phyloP scores from a whole-genome alignment of 345 rosid species.

The Trapa bicornis region DNA sequence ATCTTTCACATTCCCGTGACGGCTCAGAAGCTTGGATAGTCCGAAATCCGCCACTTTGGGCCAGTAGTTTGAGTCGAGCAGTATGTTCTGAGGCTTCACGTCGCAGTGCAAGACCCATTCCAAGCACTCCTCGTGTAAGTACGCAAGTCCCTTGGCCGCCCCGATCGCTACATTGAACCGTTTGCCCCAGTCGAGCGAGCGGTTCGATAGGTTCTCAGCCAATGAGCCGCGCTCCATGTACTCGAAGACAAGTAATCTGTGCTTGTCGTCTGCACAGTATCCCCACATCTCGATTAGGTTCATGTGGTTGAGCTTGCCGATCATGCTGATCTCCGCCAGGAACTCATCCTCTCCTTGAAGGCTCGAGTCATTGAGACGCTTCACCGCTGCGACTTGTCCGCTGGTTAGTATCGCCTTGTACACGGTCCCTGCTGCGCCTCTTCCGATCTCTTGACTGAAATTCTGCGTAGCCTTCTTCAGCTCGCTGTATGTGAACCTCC shows the following conservation, averaged over 20 bases:
- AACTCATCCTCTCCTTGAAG: constrained; percentile 16
- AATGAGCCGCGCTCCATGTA: constrained; percentile 15
- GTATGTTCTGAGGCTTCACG: constrained; percentile 21
- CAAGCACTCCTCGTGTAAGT: constrained; percentile 31
- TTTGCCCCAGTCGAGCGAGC: constrained; percentile 9
- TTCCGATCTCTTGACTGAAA: constrained; percentile 13
- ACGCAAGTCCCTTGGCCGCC: constrained; percentile 25
- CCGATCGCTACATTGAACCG: constrained; percentile 14
- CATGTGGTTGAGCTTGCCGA: constrained; percentile 22
- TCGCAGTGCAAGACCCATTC: constrained; percentile 26
- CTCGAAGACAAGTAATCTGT: constrained; percentile 15
- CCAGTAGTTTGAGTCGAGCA: constrained; percentile 8
- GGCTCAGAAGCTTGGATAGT: constrained; percentile 8
- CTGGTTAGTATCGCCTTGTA: constrained; percentile 6
- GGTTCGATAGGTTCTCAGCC: constrained; percentile 1
- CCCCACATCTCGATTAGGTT: constrained; percentile 19
- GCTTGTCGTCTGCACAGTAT: constrained; percentile 15
- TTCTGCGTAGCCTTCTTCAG: constrained; percentile 8
- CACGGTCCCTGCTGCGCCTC: constrained; percentile 18
- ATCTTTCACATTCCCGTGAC: not conserved
- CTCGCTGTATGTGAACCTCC: constrained; percentile 12
- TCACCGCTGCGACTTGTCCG: constrained; percentile 11
- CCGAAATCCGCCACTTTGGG: constrained; percentile 21
- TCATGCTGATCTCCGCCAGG: constrained; percentile 19
- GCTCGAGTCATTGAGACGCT: constrained; percentile 8